Evolutionary conservation across 1,284 basidiomycete genomes (phyloP), one percentile per base, ranked within the genome.

Genomic region (Boletus hoseneyae): DNA sequence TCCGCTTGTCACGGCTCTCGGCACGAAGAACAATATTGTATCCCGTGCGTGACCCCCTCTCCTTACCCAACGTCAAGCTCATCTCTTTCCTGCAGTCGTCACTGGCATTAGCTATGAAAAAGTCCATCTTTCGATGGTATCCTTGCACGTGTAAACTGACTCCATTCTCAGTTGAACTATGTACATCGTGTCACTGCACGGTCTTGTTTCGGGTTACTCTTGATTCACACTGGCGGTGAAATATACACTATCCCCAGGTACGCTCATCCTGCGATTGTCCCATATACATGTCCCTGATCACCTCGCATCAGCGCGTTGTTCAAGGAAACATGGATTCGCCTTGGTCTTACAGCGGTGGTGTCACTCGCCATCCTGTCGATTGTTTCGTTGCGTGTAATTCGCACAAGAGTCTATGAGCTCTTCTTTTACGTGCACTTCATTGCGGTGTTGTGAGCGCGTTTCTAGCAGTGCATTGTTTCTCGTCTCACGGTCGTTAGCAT

Each of bases 1-100:
- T 2, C 79, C 83, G 0, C 66, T 87, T n/a, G 73, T 86, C 56
- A 74, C 78, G 0, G 81, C 73, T 3, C 74, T 87, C 12, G 83
- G 81, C 0, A 80, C 79, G 43, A 82, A 80, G 62, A 84, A 87
- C 61, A 87, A 85, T 47, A 47, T 80, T 18, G 68, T 87, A 7
- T 77, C 80, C 6, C 70, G 80, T 82, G 49, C 49, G 79, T 55
- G 12, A 15, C 3, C 13, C 11, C 8, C 0, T 2, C 35, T 16
- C 70, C 23, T 15, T n/a, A 6, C 13, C 0, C 8, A 3, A 16
- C 15, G 1, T 25, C 29, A 30, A 12, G 12, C 12, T 56, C 2
- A 62, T 4, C 10, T 25, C 11, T 11, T 4, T 18, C 10, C 18
- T 43, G n/a, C 56, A 82, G 81, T 74, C 46, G 59, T 82, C 33